These are phyloP conservation scores for Acanthamoeba quina DNA, from an alignment of 208 protist genomes.

Conservation along the genomic window DNA sequence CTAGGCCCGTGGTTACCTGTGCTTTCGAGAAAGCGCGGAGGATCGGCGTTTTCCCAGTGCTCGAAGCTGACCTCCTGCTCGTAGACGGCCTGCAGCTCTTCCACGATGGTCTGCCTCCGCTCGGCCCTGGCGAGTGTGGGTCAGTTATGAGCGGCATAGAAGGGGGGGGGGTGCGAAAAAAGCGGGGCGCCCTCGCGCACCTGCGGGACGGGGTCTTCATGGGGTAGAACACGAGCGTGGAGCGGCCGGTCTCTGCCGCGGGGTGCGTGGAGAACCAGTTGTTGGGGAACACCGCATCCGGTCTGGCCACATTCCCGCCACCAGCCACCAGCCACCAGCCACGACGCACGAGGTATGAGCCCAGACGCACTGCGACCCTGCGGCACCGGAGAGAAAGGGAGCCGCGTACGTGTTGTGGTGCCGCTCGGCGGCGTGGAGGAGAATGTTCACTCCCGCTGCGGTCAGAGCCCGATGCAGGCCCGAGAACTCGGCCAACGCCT, in stretches of 20 bases:
- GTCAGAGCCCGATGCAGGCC: slow-evolving; percentile 23
- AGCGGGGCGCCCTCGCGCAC: background rate
- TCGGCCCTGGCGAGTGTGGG: slow-evolving; percentile 10
- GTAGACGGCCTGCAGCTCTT: slow-evolving; percentile 79
- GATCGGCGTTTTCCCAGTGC: slow-evolving; percentile 80
- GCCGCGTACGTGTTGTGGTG: slow-evolving; percentile 12
- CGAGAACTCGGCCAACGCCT: slow-evolving; percentile 61
- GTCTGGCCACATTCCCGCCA: background rate
- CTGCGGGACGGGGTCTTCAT: slow-evolving; percentile 81
- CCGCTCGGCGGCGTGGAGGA: slow-evolving; percentile 64
- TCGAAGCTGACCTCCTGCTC: slow-evolving; percentile 77
- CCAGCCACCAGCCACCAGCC: too few species aligned
- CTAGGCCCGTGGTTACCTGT: slow-evolving; percentile 30
- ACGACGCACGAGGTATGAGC: background rate
- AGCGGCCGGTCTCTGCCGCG: slow-evolving; percentile 18
- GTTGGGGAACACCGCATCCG: slow-evolving; percentile 85
- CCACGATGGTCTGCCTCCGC: slow-evolving; percentile 69
- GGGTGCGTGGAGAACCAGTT: slow-evolving; percentile 86
- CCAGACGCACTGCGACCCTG: background rate
- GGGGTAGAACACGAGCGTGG: slow-evolving; percentile 80
- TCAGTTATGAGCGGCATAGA: background rate
- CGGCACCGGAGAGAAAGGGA: background rate
- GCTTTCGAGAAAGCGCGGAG: slow-evolving; percentile 75
- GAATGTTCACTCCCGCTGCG: slow-evolving; percentile 51
- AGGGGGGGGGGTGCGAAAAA: too few species aligned